phyloP scores from a whole-genome alignment of 441 rosid species.

The Pelargonium citronellum region DNA sequence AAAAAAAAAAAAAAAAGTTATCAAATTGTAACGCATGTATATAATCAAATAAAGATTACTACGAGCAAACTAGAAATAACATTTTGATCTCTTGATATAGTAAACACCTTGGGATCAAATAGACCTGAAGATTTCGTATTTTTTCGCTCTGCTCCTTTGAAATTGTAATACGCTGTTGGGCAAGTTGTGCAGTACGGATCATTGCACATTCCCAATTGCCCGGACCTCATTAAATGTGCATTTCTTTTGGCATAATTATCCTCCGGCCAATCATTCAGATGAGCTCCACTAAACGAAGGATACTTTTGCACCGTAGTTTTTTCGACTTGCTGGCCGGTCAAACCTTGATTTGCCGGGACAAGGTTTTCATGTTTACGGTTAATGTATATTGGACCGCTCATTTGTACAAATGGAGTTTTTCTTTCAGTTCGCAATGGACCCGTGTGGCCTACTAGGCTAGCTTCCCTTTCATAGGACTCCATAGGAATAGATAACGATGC shows the following conservation, averaged over 20 bases:
- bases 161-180: conserved; percentile 49
- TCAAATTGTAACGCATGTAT: conserved; percentile 2
- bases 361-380: conserved; percentile 2
- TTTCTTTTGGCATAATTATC: conserved; percentile 44
- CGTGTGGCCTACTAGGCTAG: conserved; percentile 49
- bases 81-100: background rate
- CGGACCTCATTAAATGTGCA: conserved; percentile 66
- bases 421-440: conserved; percentile 70
- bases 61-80: conserved; percentile 10
- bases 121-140: conserved; percentile 37
- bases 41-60: background rate
- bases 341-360: conserved; percentile 24
- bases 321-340: conserved; percentile 20
- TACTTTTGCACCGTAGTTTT: conserved; percentile 36
- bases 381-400: conserved; percentile 64
- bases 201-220: conserved; percentile 75
- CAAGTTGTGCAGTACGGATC: conserved; percentile 94
- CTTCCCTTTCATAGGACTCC: conserved; percentile 37
- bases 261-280: conserved; percentile 32
- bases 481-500: conserved; percentile 51
- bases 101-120: conserved; percentile 51
- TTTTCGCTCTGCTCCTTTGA: conserved; percentile 31
- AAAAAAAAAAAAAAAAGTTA: conserved; percentile 12
- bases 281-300: conserved; percentile 44
- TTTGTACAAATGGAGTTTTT: conserved; percentile 41